These are phyloP conservation scores for Aspergillus olivimuriae DNA, from an alignment of 495 filamentous ascomycete genomes.

Conservation along the genomic window DNA sequence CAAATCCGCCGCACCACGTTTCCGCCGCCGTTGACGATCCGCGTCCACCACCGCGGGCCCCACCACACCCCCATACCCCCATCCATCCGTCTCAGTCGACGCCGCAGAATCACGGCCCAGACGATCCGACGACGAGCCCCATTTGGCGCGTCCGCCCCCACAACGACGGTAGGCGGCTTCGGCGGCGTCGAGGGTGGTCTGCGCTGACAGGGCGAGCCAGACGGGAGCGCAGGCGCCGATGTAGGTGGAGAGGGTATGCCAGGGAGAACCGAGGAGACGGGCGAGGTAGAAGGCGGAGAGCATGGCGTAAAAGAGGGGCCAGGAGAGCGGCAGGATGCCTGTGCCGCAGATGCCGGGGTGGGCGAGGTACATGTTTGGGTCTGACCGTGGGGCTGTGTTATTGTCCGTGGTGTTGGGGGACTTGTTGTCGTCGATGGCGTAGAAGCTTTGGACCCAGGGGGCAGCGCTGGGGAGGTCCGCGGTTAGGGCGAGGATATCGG, in stretches of 20 bases:
- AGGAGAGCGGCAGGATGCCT: conserved; percentile 63
- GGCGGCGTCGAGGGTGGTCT: conserved; percentile 55
- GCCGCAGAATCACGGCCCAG: conserved; percentile 52
- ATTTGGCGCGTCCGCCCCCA: conserved; percentile 64
- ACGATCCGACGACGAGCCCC: conserved; percentile 65
- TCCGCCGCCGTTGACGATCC: conserved; percentile 46
- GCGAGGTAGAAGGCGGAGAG: conserved; percentile 60
- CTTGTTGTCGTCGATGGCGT: conserved; percentile 27
- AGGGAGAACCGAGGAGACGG: conserved; percentile 78
- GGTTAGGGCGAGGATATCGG: conserved; percentile 75
- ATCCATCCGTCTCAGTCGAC: conserved; percentile 76
- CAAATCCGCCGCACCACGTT: conserved; percentile 48
- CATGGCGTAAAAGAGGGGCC: conserved; percentile 59
- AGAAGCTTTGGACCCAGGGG: conserved; percentile 47
- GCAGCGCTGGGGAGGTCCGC: conserved; percentile 57
- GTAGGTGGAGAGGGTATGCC: conserved; percentile 72
- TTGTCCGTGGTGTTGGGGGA: not conserved
- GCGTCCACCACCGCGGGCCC: conserved; percentile 40
- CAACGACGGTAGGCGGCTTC: conserved; percentile 38
- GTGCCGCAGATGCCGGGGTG: conserved; percentile 88
- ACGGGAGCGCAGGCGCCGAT: conserved; percentile 68
- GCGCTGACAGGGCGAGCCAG: conserved; percentile 70
- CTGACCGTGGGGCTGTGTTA: not conserved
- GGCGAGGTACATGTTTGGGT: conserved; percentile 62
- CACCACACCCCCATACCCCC: conserved; percentile 71